Evolutionary conservation across 768 basidiomycete species (phyloP).

Genomic region (Tubosaeta sp.): DNA sequence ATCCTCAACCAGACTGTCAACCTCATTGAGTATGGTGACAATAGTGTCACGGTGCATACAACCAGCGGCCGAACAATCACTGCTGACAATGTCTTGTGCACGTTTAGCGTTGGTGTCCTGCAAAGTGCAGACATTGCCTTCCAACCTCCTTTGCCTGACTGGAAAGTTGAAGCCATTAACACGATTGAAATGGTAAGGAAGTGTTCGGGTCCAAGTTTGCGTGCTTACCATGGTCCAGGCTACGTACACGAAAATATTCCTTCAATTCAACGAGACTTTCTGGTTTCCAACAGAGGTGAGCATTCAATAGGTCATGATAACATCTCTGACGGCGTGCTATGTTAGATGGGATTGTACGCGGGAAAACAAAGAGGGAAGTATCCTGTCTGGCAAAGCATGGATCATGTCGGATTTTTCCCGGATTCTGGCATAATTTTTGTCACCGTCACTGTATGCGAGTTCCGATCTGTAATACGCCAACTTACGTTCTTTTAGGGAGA

Average conservation of each 20-base stretch:
- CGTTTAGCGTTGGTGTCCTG: conserved; percentile 68
- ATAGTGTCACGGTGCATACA: conserved; percentile 46
- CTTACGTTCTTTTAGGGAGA: conserved; percentile 43
- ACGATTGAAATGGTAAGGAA: conserved; percentile 52
- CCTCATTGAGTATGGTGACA: conserved; percentile 41
- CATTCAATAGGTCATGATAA: not conserved
- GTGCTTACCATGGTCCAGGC: conserved; percentile 26
- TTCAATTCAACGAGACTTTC: conserved; percentile 59
- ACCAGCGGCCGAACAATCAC: conserved; percentile 39
- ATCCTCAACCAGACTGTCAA: conserved; percentile 49
- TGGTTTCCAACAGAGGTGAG: conserved; percentile 48
- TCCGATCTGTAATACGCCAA: not conserved
- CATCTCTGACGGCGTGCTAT: not conserved
- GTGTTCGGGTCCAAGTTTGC: not conserved
- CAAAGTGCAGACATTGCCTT: conserved; percentile 60
- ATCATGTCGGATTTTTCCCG: conserved; percentile 53
- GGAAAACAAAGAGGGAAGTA: conserved; percentile 56
- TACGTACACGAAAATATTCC: conserved; percentile 66
- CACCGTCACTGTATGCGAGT: conserved; percentile 23
- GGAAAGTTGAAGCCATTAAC: conserved; percentile 62
- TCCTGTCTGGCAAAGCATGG: conserved; percentile 65
- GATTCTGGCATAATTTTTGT: conserved; percentile 47
- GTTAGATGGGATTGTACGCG: conserved; percentile 48
- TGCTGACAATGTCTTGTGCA: conserved; percentile 59
- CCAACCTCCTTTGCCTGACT: conserved; percentile 51